Evolutionary conservation across 1,284 basidiomycete genomes (phyloP).

Genomic region (Ustilago tritici): DNA sequence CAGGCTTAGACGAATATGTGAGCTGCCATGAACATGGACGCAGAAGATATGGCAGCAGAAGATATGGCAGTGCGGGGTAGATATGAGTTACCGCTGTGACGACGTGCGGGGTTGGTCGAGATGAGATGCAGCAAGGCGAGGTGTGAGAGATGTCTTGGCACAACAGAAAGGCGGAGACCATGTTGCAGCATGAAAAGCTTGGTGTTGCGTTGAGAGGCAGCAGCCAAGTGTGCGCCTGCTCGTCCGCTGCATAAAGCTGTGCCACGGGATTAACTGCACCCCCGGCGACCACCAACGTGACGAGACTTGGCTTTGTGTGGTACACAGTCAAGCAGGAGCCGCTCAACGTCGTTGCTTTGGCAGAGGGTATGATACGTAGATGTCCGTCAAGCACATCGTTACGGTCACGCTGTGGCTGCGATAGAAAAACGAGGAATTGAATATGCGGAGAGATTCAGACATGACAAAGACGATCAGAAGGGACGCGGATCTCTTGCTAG

Average conservation of each 20-base stretch:
- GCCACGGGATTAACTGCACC: conserved; percentile 3
- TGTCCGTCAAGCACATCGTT: background rate
- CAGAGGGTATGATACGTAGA: background rate
- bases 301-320: background rate
- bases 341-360: background rate
- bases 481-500: background rate
- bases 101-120: background rate
- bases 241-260: background rate
- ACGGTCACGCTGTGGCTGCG: background rate
- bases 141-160: conserved; percentile 8
- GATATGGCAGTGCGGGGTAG: background rate
- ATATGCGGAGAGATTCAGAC: background rate
- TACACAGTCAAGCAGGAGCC: background rate
- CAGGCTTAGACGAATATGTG: no score
- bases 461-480: background rate
- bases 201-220: background rate
- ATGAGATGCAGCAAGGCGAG: background rate
- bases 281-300: background rate
- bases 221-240: background rate
- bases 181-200: conserved; percentile 6
- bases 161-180: conserved; percentile 7
- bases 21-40: conserved; percentile 2
- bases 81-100: background rate
- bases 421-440: background rate
- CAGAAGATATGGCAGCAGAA: background rate